Percentiles rank a stretch among this genome's conserved stretches.
phyloP scores from a whole-genome alignment of 1,284 basidiomycete genomes.

The Ceratobasidium sp. region DNA sequence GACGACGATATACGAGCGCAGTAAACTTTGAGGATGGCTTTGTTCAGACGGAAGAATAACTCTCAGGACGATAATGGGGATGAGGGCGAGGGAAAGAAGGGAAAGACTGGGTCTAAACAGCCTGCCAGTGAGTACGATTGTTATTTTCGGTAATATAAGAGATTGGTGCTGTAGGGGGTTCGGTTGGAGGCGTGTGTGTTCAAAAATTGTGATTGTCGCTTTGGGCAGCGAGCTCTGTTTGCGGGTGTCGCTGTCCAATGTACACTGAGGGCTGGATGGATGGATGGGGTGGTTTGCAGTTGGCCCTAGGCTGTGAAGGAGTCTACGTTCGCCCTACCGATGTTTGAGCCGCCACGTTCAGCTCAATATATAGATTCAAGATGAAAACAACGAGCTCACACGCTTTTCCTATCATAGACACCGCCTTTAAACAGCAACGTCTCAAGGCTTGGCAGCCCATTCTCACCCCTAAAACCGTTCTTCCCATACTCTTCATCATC shows the following conservation, averaged over 20 bases:
- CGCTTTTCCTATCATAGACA: conserved; percentile 66
- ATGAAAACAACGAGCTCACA: conserved; percentile 10
- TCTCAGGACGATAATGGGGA: conserved; percentile 27
- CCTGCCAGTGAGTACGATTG: conserved; percentile 32
- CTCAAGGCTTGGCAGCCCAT: conserved; percentile 99
- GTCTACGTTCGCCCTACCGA: too few species aligned
- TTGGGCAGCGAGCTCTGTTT: not conserved
- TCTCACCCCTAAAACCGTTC: conserved; percentile 94
- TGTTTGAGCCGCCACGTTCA: too few species aligned
- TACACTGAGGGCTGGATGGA: not conserved
- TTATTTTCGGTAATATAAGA: not conserved
- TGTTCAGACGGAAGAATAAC: conserved; percentile 22
- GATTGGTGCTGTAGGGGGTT: not conserved
- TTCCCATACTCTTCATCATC: conserved; percentile 95
- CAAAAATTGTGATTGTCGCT: not conserved
- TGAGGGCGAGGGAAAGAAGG: conserved; percentile 41
- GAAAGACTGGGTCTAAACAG: conserved; percentile 37
- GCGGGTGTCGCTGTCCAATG: not conserved
- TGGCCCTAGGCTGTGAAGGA: too few species aligned
- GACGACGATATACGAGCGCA: not conserved
- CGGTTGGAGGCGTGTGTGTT: not conserved
- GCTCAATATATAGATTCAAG: too few species aligned
- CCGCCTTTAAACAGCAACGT: conserved; percentile 99
- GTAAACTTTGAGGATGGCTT: conserved; percentile 1
- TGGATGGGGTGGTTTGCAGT: too few species aligned